Evolutionary conservation across 1,139 yeast species (phyloP).

Genomic region (Arxiozyma bovina): DNA sequence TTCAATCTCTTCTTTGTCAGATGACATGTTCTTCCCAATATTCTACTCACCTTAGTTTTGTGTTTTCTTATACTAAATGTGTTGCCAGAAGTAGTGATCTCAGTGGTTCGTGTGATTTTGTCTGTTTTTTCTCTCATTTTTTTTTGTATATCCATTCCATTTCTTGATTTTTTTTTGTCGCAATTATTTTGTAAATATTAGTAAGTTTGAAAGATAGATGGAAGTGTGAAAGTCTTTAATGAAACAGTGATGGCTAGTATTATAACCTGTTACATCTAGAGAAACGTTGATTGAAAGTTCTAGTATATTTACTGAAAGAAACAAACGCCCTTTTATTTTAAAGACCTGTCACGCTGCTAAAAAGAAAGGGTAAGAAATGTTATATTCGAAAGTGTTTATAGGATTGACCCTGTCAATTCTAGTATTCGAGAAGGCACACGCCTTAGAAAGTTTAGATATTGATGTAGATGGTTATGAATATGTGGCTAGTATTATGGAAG

Average conservation of each 20-base stretch:
- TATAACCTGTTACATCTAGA: no score
- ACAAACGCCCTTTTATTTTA: background rate
- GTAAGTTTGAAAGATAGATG: background rate
- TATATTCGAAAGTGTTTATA: background rate
- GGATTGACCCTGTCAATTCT: background rate
- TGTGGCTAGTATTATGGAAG: background rate
- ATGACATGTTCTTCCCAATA: background rate
- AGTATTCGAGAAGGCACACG: background rate
- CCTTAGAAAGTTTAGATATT: background rate
- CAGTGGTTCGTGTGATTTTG: background rate
- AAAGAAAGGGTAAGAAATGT: background rate
- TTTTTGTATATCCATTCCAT: no score
- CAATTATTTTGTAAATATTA: background rate
- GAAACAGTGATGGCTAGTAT: no score
- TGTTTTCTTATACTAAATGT: background rate
- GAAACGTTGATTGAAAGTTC: background rate
- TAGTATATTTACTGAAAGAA: background rate
- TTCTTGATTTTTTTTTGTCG: background rate
- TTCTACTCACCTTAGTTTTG: background rate
- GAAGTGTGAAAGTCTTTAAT: background rate
- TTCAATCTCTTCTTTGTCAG: background rate
- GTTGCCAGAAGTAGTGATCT: no score
- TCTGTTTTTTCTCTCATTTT: no score
- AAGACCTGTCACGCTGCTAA: background rate
- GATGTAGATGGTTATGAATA: constrained; percentile 1